Base-by-base conservation (phyloP, 179 eudicot species). In the Drosera spatulata region DNA sequence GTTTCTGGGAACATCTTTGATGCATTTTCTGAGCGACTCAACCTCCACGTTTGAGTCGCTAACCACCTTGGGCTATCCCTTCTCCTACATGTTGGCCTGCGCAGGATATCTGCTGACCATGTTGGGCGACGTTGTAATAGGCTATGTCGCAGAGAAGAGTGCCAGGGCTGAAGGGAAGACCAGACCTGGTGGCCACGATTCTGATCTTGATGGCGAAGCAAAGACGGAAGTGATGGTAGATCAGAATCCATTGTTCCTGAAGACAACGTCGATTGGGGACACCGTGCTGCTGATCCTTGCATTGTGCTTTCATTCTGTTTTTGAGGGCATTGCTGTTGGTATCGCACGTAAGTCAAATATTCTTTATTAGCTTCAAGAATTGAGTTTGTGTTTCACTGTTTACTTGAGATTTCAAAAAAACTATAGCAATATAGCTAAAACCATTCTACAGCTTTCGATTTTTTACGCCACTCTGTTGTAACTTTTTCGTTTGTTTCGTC, bases 261-360 rank as follows among this genome's bases (percentile, higher is more conserved):
- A 41, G 39, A 82, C 85, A 10, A 48, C 79, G 3, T 82, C 87
- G 2, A 15, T 80, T 7, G 80, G 84, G 37, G 94, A 82, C 50
- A 72, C 85, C 10, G 12, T 89, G 10, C 85, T 89, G 48, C 87
- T 86, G 6, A 81, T 89, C 13, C 37, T 65, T 11, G 97, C 95
- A 1, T 71, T 89, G 63, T 84, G 95, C 69, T 87, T 87, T 53
- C 97, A 89, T 58, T 89, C 97, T 0, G 48, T 82, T 63, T 89
- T 89, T 48, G 96, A 87, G 74, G 95, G 97, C 49, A 80, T 87
- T 61, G 91, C 89, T 9, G 84, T 89, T 67, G 97, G 97, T 42
- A 69, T 89, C 40, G 77, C 97, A 69, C 41, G 57, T 54, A 12
- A 6, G 33, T 22, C 33, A 22, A 22, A 22, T 22, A 22, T 22